phyloP scores from a whole-genome alignment of 148 eudicot genomes.

The Diospyros kaki region DNA sequence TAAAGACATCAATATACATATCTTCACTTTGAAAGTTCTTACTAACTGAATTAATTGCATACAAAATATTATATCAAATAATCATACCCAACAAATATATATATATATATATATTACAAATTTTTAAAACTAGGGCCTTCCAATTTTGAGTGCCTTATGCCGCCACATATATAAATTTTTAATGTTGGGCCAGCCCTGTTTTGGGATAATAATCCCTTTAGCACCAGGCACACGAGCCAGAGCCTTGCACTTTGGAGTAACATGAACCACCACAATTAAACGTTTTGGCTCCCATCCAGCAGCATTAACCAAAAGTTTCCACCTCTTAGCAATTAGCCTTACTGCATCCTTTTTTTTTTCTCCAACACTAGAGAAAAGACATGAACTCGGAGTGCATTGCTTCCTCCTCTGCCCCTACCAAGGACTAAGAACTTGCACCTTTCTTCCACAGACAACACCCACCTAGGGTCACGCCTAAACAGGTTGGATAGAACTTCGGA shows the following conservation, averaged over 20 bases:
- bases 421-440: constrained; percentile 82
- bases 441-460: constrained; percentile 90
- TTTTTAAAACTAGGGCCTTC: too few relatives aligned
- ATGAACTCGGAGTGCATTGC: constrained; percentile 53
- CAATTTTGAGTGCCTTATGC: too few relatives aligned
- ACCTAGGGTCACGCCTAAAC: constrained; percentile 76
- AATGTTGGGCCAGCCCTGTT: too few relatives aligned
- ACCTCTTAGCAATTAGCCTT: constrained; percentile 81
- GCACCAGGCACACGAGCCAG: constrained; percentile 71
- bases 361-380: constrained; percentile 85
- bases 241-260: constrained; percentile 63
- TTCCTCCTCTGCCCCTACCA: constrained; percentile 59
- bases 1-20: too few relatives aligned
- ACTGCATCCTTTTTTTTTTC: constrained; percentile 80
- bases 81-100: too few relatives aligned
- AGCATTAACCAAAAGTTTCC: constrained; percentile 76
- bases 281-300: constrained; percentile 98
- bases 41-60: too few relatives aligned
- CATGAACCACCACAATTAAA: constrained; percentile 59
- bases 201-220: constrained; percentile 29
- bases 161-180: too few relatives aligned
- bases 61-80: too few relatives aligned
- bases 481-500: constrained; percentile 62
- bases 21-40: too few relatives aligned
- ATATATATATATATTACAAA: too few relatives aligned